Evolutionary conservation across 495 filamentous ascomycete species (phyloP).

Genomic region (Xeromyces bisporus): DNA sequence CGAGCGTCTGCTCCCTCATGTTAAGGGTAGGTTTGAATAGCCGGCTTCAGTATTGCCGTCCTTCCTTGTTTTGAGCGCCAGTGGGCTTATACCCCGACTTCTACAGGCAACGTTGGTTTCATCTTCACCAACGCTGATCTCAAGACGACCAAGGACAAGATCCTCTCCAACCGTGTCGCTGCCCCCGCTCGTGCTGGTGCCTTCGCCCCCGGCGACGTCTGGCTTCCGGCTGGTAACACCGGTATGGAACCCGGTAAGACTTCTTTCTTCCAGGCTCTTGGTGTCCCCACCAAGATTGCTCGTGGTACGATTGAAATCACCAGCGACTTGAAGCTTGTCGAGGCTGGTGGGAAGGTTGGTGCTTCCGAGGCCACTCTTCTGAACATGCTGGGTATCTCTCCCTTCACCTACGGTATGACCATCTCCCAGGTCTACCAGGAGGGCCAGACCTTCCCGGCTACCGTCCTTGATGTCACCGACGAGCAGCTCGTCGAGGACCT

Average conservation of each 20-base stretch:
- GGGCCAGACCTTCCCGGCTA: constrained; percentile 72
- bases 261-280: constrained; percentile 99
- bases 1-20: constrained; percentile 87
- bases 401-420: constrained; percentile 99
- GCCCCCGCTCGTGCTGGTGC: constrained; percentile 96
- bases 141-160: constrained; percentile 79
- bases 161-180: constrained; percentile 90
- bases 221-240: constrained; percentile 91
- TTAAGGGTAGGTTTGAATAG: constrained; percentile 65
- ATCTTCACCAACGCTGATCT: constrained; percentile 98
- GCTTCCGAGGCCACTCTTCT: constrained; percentile 95
- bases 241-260: constrained; percentile 99
- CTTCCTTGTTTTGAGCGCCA: no score
- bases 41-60: no score
- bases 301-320: constrained; percentile 99
- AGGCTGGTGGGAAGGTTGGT: constrained; percentile 84
- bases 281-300: constrained; percentile 99
- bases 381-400: constrained; percentile 99
- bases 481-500: constrained; percentile 76
- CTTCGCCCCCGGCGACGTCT: constrained; percentile 77
- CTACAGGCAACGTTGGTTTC: constrained; percentile 81
- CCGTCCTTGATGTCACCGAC: constrained; percentile 85
- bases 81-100: no score
- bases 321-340: constrained; percentile 91
- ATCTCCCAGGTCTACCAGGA: constrained; percentile 90